Evolutionary conservation across 345 rosid genomes (phyloP), one percentile per base, ranked within the genome.

Genomic region (Heritiera littoralis): DNA sequence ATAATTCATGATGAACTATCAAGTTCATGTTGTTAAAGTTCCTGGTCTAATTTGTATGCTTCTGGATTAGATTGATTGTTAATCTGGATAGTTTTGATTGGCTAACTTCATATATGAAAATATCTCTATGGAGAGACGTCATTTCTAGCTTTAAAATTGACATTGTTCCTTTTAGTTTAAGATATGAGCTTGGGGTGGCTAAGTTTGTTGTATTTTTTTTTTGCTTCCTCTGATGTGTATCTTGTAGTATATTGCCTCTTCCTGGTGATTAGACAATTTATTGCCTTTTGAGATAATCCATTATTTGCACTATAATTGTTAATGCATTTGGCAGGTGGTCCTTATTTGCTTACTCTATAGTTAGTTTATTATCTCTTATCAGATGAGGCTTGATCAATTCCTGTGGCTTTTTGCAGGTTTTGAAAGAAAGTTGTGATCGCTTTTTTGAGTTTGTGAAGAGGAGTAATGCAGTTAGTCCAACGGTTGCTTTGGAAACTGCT

Each of bases 381-480:
- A 52, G 72, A 41, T 69, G 81, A 58, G 67, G 76, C 45, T 51
- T 73, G 56, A 35, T 71, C 20, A 49, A 35, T 56, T 77, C 72
- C 82, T 73, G 18, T 79, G n/a, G 73, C 72, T 77, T 80, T 78
- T 80, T 79, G 82, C 86, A 95, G 98, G 90, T 96, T 80, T 86
- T 92, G 87, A 90, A 87, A 88, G 97, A 92, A 86, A 96, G 99
- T 85, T 91, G 83, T 87, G 97, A 91, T 89, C 93, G 92, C 12
- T 88, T 92, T 80, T 85, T 90, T 76, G 99, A 92, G 82, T 94
- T 96, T 88, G 85, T 96, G 83, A 92, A 87, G 91, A 90, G 99
- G 80, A 96, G 99, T 84, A 94, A 84, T 83, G 98, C 98, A 59
- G 90, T 96, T 77, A 96, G 99, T 84, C 99, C 99, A 77, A 86